Base-by-base conservation (phyloP, 441 rosid species). In the Pelargonium exstipulatum region DNA sequence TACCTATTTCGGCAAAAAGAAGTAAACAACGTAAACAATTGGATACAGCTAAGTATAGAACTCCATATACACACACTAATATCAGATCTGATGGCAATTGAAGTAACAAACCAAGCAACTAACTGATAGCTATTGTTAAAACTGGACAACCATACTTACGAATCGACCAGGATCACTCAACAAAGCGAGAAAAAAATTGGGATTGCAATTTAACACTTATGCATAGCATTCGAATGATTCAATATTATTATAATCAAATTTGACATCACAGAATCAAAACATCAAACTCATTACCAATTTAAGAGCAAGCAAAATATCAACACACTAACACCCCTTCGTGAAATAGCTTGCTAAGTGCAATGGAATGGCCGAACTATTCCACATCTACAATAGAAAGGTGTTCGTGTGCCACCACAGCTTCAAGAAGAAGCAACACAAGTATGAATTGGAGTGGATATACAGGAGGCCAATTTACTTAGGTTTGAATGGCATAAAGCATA, bases 1-100 rank as follows among this genome's bases (percentile, higher is more conserved):
- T 74, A 91, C 75, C 99, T 90, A 70, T 73, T 68, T 65, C 8
- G 18, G 4, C 35, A 63, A 68, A 5, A 32, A 1, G 0, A 55
- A 17, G 43, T 5, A 16, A 20, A 58, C 35, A 62, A 49, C 26
- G 66, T 64, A 75, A n/a, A 70, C 40, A 32, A 46, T 32, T 5
- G 9, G 58, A 72, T 55, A 62, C 45, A 62, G 14, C 6, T 2
- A 8, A 16, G 48, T 5, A 12, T 32, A 45, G 5, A 57, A 55
- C 26, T 67, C 57, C n/a, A 63, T 13, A 61, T 4, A 60, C 8
- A 10, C 10, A 13, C 67, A 18, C 67, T 37, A 37, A 14, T 40
- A 62, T 35, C 68, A 64, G 61, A 9, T 62, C 6, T 65, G 46
- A 17, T 64, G 71, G 53, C 65, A 72, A 24, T 8, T 12, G 40